Evolutionary conservation across 805 yeast genomes (phyloP).

Genomic region (Pichia nanzhaoensis): DNA sequence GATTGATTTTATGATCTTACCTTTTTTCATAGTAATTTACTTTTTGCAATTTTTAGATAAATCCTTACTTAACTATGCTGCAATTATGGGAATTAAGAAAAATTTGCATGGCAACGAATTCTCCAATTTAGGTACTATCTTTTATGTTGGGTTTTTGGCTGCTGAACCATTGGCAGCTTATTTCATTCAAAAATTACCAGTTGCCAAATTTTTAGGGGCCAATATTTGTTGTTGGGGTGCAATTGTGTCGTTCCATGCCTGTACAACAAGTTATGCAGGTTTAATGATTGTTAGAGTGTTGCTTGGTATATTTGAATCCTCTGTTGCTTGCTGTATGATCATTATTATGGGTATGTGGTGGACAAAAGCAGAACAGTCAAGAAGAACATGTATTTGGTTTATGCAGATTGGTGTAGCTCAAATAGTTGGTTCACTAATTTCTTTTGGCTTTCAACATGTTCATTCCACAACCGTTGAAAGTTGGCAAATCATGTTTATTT

Average conservation of each 20-base stretch:
- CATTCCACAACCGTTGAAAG: slow-evolving; percentile 14
- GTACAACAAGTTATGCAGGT: slow-evolving; percentile 39
- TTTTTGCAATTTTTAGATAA: slow-evolving; percentile 34
- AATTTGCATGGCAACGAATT: slow-evolving; percentile 9
- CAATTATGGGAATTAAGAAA: slow-evolving; percentile 42
- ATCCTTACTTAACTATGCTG: slow-evolving; percentile 52
- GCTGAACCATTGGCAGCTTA: slow-evolving; percentile 40
- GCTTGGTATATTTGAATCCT: slow-evolving; percentile 35
- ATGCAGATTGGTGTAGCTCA: slow-evolving; percentile 19
- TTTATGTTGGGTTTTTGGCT: slow-evolving; percentile 41
- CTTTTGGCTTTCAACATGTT: slow-evolving; percentile 25
- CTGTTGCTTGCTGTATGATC: slow-evolving; percentile 14
- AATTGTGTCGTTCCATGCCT: slow-evolving; percentile 34
- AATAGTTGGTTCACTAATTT: slow-evolving; percentile 23
- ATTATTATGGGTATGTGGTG: slow-evolving; percentile 20
- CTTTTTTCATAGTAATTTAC: slow-evolving; percentile 9
- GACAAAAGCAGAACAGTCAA: slow-evolving; percentile 21
- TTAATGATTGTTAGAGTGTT: slow-evolving; percentile 38
- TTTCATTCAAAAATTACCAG: slow-evolving; percentile 32
- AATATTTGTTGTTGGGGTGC: slow-evolving; percentile 31
- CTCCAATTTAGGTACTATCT: slow-evolving; percentile 31
- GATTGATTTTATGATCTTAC: slow-evolving; percentile 10
- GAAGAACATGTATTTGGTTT: slow-evolving; percentile 21
- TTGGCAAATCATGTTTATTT: slow-evolving; percentile 28
- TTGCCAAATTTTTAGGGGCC: slow-evolving; percentile 26